Evolutionary conservation across 2,329 filamentous ascomycete genomes (phyloP), one percentile per base, ranked within the genome.

Genomic region (Talaromyces marneffei): DNA sequence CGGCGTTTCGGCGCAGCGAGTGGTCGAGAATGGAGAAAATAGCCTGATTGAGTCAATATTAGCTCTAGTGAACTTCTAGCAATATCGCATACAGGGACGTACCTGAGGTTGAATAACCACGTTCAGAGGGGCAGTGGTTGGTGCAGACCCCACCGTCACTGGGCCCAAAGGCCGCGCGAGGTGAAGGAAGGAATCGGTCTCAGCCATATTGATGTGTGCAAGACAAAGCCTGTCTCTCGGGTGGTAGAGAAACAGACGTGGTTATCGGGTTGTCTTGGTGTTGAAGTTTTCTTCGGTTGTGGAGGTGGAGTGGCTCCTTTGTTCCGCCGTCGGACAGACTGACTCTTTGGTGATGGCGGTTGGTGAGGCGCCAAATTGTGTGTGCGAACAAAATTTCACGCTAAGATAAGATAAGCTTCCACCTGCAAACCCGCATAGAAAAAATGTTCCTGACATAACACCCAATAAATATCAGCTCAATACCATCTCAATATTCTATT

Each of bases 51-150:
- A 29, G 23, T 31, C 16, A 7, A 31, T 18, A 31, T 35, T 4
- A 33, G 25, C 4, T 3, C 23, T 14, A 10, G 14, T 20, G 14
- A 18, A 18, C 6, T 20, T 20, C 10, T n/a, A 33, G 4, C 14
- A 25, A n/a, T 16, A 23, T 44, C 14, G 25, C 57, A 74, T 56
- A 39, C n/a, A 42, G n/a, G 25, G 12, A 20, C 84, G 73, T 85
- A 95, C 91, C 85, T 97, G 92, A 72, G 94, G 92, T 78, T 97
- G 94, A 77, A 99, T 90, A 75, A 91, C 89, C 75, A 99, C 92
- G 77, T 88, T 90, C 77, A 99, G 86, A 78, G 94, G 94, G 79
- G 92, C 89, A 76, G 92, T 93, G 70, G 88, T 92, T 72, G 88
- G 87, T 78, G 91, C 89, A 73, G 90, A 86, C 75, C 89, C 90